Evolutionary conservation across 2,329 filamentous ascomycete genomes (phyloP).

Genomic region (Aspergillus ustus): DNA sequence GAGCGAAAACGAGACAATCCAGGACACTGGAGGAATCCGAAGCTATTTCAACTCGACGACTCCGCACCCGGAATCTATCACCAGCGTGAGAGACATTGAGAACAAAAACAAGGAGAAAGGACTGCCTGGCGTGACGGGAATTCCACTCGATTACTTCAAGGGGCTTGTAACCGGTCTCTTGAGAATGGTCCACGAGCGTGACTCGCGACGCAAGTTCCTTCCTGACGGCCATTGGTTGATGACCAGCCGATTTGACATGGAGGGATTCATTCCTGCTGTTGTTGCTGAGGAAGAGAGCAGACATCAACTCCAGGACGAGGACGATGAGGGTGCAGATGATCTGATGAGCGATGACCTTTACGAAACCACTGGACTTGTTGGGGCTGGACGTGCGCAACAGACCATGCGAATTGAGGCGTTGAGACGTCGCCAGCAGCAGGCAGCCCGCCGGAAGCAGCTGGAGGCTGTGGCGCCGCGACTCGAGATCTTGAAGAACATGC

Average conservation of each 20-base stretch:
- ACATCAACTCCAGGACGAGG: constrained; percentile 68
- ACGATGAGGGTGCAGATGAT: constrained; percentile 59
- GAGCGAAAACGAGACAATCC: constrained; percentile 46
- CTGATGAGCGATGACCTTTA: constrained; percentile 44
- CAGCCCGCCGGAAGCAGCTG: constrained; percentile 71
- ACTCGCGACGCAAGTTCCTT: constrained; percentile 85
- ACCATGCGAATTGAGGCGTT: constrained; percentile 66
- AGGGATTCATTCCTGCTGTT: constrained; percentile 81
- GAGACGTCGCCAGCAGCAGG: constrained; percentile 67
- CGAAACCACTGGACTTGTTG: constrained; percentile 51
- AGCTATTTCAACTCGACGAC: constrained; percentile 49
- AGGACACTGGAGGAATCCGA: constrained; percentile 49
- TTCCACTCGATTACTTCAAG: constrained; percentile 79
- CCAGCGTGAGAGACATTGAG: constrained; percentile 40
- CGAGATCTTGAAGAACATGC: constrained; percentile 93
- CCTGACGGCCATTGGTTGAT: constrained; percentile 91
- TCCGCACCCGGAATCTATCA: constrained; percentile 26
- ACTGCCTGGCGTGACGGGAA: constrained; percentile 67
- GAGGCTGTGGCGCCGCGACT: constrained; percentile 83
- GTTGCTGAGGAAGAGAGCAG: constrained; percentile 83
- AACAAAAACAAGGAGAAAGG: constrained; percentile 50
- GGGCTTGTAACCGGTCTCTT: constrained; percentile 78
- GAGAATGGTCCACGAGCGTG: constrained; percentile 88
- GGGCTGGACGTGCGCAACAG: constrained; percentile 65
- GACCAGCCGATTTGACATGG: constrained; percentile 85